These are phyloP conservation scores for Fusarium circinatum DNA, from an alignment of 2,329 filamentous ascomycete genomes.

Conservation along the genomic window DNA sequence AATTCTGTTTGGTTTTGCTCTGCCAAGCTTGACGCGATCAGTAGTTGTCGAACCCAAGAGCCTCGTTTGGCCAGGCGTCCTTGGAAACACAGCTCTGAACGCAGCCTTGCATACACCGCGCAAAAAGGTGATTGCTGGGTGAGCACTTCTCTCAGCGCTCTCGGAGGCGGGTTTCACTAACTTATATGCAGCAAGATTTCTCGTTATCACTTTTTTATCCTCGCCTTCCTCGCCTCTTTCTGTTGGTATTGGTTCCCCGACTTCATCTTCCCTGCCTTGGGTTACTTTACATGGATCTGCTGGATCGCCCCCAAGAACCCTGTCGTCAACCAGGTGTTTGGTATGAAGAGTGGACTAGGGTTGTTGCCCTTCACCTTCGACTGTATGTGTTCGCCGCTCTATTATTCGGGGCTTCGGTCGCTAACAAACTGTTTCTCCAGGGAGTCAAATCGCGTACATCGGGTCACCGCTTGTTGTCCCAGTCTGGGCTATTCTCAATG, in stretches of 20 bases:
- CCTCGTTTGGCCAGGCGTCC: constrained; percentile 63
- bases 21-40: constrained; percentile 57
- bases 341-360: constrained; percentile 55
- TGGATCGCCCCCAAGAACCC: constrained; percentile 60
- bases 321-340: constrained; percentile 59
- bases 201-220: constrained; percentile 58
- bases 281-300: constrained; percentile 59
- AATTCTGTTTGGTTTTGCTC: constrained; percentile 62
- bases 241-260: constrained; percentile 63
- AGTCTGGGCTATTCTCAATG: constrained; percentile 59
- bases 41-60: constrained; percentile 58
- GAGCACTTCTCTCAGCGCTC: background rate
- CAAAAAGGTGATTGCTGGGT: constrained; percentile 43
- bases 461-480: constrained; percentile 54
- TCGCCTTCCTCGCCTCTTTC: constrained; percentile 50
- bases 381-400: constrained; percentile 40
- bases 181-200: constrained; percentile 44
- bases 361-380: constrained; percentile 56
- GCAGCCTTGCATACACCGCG: constrained; percentile 52
- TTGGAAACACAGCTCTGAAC: constrained; percentile 60
- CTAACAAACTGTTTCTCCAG: background rate
- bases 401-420: background rate
- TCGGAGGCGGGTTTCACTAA: accelerated
- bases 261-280: constrained; percentile 56
- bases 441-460: constrained; percentile 51